Evolutionary conservation across 148 eudicot genomes (phyloP).

Genomic region (Heliosperma pusillum): DNA sequence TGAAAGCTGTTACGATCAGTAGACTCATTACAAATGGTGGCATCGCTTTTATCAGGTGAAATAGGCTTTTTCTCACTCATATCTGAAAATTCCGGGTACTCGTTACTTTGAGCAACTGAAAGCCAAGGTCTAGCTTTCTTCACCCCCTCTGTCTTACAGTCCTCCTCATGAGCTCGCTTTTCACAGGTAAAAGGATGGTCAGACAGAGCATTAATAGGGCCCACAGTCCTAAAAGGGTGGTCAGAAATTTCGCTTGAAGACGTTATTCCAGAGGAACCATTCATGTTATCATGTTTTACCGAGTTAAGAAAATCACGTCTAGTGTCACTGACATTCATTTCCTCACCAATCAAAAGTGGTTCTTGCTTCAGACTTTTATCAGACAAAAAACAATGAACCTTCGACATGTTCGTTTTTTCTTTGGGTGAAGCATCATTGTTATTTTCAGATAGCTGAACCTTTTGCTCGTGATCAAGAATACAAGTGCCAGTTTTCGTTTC

Average conservation of each 20-base stretch:
- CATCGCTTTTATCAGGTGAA: slow-evolving; percentile 28
- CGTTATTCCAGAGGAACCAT: slow-evolving; percentile 31
- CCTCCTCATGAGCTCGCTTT: slow-evolving; percentile 51
- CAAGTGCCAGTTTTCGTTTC: slow-evolving; percentile 27
- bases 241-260: slow-evolving; percentile 31
- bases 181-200: slow-evolving; percentile 33
- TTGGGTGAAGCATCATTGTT: slow-evolving; percentile 30
- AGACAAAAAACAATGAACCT: slow-evolving; percentile 46
- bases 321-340: slow-evolving; percentile 21
- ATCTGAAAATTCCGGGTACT: slow-evolving; percentile 31
- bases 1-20: slow-evolving; percentile 36
- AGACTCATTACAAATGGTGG: slow-evolving; percentile 22
- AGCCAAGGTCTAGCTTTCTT: slow-evolving; percentile 68
- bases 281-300: slow-evolving; percentile 28
- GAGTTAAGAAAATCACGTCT: slow-evolving; percentile 27
- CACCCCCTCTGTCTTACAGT: slow-evolving; percentile 34
- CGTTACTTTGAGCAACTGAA: slow-evolving; percentile 42
- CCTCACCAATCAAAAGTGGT: slow-evolving; percentile 28
- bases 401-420: slow-evolving; percentile 37
- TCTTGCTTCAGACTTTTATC: slow-evolving; percentile 29
- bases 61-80: slow-evolving; percentile 30
- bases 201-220: slow-evolving; percentile 5
- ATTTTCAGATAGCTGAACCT: slow-evolving; percentile 26
- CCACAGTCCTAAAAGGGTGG: slow-evolving; percentile 25
- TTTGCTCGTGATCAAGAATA: slow-evolving; percentile 27